Evolutionary conservation across 2,329 filamentous ascomycete species (phyloP).

Genomic region (Phialemonium atrogriseum): DNA sequence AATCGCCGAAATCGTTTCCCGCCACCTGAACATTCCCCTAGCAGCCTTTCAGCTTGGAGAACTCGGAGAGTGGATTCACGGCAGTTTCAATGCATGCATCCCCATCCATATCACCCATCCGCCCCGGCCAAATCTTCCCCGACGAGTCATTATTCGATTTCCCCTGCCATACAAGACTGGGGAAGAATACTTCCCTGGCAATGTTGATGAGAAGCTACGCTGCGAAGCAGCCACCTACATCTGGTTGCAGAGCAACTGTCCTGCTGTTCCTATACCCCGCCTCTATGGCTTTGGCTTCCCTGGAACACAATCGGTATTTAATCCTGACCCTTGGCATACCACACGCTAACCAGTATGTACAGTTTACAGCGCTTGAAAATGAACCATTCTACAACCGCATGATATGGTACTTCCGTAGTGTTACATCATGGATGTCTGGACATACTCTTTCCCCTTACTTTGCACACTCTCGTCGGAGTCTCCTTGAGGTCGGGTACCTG

Average conservation of each 20-base stretch:
- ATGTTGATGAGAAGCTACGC: slow-evolving; percentile 23
- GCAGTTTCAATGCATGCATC: background rate
- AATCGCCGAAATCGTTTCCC: too few species aligned
- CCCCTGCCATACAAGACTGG: background rate
- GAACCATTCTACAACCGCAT: background rate
- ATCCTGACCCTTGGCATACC: too few species aligned
- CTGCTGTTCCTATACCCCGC: slow-evolving; percentile 18
- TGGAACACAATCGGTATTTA: slow-evolving; percentile 10
- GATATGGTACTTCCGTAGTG: background rate
- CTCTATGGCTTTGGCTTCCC: slow-evolving; percentile 19
- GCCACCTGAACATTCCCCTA: too few species aligned
- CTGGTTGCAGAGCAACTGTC: slow-evolving; percentile 22
- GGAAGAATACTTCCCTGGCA: slow-evolving; percentile 11
- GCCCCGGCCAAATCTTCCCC: too few species aligned
- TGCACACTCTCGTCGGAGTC: background rate
- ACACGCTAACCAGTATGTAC: too few species aligned
- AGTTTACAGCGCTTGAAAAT: slow-evolving; percentile 3
- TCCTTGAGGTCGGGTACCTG: slow-evolving; percentile 1
- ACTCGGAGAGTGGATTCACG: too few species aligned
- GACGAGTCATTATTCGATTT: background rate
- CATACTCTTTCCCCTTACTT: slow-evolving; percentile 1
- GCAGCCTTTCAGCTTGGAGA: too few species aligned
- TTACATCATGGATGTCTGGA: background rate
- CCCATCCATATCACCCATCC: background rate
- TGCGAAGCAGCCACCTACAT: slow-evolving; percentile 22